Evolutionary conservation across 352 stramenopile genomes (phyloP).

Genomic region (Aphanomyces cochlioides): DNA sequence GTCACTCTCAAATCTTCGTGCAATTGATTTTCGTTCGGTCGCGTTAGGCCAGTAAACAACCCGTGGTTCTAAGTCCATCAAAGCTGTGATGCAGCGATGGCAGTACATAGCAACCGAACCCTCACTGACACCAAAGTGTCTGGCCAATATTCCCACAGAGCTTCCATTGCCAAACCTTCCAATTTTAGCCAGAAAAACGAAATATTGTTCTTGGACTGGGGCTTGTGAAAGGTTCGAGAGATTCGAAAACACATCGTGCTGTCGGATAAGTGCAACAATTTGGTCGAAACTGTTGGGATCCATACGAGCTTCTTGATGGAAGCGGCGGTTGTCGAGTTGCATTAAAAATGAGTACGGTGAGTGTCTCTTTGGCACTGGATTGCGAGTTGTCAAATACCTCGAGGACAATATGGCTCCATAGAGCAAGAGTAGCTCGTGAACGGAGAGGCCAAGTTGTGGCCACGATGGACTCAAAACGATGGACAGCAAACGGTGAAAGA

Average conservation of each 20-base stretch:
- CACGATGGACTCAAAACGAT: no score
- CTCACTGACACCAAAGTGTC: constrained; percentile 16
- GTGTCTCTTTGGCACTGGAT: background rate
- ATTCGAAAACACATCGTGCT: constrained; percentile 1
- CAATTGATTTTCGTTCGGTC: background rate
- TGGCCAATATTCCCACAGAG: background rate
- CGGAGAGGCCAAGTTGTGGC: no score
- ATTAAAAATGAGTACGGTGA: background rate
- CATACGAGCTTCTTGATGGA: constrained; percentile 9
- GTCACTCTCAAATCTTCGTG: background rate
- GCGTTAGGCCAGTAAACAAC: constrained; percentile 14
- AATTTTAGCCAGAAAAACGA: constrained; percentile 16
- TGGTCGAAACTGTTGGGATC: background rate
- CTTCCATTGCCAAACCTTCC: constrained; percentile 16
- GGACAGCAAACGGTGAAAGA: no score
- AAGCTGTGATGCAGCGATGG: background rate
- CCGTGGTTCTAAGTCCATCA: background rate
- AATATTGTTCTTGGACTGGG: constrained; percentile 1
- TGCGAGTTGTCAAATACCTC: no score
- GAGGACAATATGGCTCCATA: no score
- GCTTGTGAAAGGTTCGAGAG: background rate
- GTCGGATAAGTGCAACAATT: background rate
- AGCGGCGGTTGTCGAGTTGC: background rate
- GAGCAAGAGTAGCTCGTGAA: no score
- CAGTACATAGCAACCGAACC: background rate